These are phyloP conservation scores for Baudoinia panamericana DNA, from an alignment of 495 filamentous ascomycete genomes.

Conservation along the genomic window DNA sequence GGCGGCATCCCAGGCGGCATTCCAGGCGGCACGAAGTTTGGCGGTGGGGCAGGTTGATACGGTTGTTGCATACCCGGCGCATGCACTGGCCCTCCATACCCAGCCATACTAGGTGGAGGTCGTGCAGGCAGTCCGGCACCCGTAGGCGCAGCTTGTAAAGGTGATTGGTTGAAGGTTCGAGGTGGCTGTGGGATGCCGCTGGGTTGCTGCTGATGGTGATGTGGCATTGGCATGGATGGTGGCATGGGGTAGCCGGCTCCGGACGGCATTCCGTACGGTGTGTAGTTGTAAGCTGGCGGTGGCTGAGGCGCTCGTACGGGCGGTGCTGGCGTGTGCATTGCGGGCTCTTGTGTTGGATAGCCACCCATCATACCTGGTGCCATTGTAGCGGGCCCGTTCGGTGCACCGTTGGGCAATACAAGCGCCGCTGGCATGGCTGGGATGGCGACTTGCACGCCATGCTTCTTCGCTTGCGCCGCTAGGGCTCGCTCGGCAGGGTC, in stretches of 20 bases:
- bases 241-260: too few species aligned
- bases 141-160: constrained; percentile 10
- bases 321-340: constrained; percentile 5
- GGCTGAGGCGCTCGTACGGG: constrained; percentile 8
- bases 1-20: constrained; percentile 13
- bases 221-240: too few species aligned
- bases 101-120: constrained; percentile 19
- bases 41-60: constrained; percentile 6
- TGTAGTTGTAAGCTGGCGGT: constrained; percentile 5
- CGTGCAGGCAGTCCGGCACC: constrained; percentile 17
- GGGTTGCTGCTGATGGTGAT: neutral
- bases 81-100: constrained; percentile 17
- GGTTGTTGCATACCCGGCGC: constrained; percentile 9
- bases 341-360: constrained; percentile 1
- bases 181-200: constrained; percentile 36
- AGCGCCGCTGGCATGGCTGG: constrained; percentile 36
- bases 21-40: constrained; percentile 4
- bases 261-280: constrained; percentile 7
- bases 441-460: constrained; percentile 70
- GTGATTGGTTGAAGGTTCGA: constrained; percentile 40
- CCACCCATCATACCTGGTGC: constrained; percentile 22
- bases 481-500: constrained; percentile 89
- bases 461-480: constrained; percentile 82
- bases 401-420: constrained; percentile 29
- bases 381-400: constrained; percentile 34